These are phyloP conservation scores for Fusarium sp. DNA, from an alignment of 2,329 filamentous ascomycete genomes.

Conservation along the genomic window DNA sequence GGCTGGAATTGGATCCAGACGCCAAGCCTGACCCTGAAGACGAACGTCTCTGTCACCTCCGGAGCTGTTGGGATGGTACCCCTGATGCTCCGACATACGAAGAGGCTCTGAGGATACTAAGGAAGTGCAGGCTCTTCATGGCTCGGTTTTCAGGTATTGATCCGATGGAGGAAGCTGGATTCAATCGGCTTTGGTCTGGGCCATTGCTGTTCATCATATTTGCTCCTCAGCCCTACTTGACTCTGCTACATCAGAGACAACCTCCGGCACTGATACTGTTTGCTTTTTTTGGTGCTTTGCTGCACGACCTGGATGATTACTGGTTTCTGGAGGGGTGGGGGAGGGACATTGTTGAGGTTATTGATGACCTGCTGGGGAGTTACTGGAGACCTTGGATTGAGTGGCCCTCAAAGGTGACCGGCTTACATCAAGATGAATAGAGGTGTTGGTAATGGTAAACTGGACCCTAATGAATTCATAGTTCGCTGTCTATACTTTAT, in stretches of 20 bases:
- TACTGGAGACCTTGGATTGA: neutral
- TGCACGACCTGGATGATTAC: neutral
- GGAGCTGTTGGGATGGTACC: neutral
- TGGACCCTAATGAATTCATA: neutral
- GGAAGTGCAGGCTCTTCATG: neutral
- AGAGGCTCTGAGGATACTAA: neutral
- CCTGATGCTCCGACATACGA: neutral
- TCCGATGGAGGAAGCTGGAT: neutral
- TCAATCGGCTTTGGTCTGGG: neutral
- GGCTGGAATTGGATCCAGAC: neutral
- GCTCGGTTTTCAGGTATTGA: neutral
- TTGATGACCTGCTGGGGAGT: neutral
- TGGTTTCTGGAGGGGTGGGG: neutral
- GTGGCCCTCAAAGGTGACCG: neutral
- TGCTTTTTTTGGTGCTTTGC: neutral
- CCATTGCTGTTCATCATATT: neutral
- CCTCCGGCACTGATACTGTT: neutral
- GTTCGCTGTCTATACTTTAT: neutral
- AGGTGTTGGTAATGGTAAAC: neutral
- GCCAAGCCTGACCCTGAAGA: neutral
- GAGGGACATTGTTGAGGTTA: neutral
- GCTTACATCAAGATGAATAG: neutral
- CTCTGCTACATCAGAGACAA: neutral
- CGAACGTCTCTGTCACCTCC: neutral
- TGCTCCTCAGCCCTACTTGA: neutral